Conservation (phyloP, 805 yeast genomes). For the Starmerella gropengiesseri region DNA sequence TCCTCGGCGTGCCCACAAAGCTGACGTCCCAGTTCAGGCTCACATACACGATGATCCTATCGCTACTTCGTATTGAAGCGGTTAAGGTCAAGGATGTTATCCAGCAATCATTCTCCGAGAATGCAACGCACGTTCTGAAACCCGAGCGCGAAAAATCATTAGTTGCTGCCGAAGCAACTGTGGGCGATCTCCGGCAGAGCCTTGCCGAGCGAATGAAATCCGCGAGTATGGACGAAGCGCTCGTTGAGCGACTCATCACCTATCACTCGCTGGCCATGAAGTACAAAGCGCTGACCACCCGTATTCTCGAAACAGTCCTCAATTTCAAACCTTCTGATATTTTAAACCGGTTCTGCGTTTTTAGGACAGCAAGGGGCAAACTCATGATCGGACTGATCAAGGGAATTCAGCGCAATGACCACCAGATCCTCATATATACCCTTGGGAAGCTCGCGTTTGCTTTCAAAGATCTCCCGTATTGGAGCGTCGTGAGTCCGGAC, state of each 20-base stretch:
- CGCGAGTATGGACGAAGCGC: background rate
- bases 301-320: conserved; percentile 2
- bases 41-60: conserved; percentile 88
- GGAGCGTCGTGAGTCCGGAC: background rate
- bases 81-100: conserved; percentile 97
- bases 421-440: background rate
- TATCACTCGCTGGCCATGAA: conserved; percentile 1
- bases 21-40: conserved; percentile 83
- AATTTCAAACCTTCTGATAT: background rate
- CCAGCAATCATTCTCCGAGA: conserved; percentile 88
- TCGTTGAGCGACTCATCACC: background rate
- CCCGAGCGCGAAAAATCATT: conserved; percentile 76
- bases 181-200: background rate
- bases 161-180: conserved; percentile 22
- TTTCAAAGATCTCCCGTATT: background rate
- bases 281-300: conserved; percentile 3
- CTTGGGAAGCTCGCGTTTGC: background rate
- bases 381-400: background rate
- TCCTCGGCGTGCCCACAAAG: conserved; percentile 82
- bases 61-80: conserved; percentile 84
- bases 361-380: background rate
- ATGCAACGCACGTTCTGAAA: conserved; percentile 67
- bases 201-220: background rate
- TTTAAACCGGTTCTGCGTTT: background rate
- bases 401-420: background rate